phyloP scores from a whole-genome alignment of 1,139 yeast genomes.

The Petasospora rhodanensis region DNA sequence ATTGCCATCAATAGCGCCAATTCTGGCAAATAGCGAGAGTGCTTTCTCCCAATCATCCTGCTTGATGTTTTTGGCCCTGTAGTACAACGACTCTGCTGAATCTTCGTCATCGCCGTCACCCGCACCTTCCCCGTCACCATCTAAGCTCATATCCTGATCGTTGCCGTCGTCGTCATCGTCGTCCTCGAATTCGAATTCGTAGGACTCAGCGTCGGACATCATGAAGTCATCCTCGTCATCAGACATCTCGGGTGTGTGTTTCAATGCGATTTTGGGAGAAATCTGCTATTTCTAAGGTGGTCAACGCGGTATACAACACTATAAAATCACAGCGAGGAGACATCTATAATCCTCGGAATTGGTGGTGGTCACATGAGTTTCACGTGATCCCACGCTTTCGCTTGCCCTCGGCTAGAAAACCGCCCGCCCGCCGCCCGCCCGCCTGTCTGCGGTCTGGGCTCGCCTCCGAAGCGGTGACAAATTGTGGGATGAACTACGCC shows the following conservation, averaged over 20 bases:
- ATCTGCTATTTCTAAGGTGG: no score
- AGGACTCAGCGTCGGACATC: constrained; percentile 51
- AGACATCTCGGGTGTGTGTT: no score
- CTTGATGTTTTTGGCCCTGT: constrained; percentile 57
- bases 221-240: constrained; percentile 52
- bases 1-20: constrained; percentile 6
- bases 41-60: constrained; percentile 55
- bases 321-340: no score
- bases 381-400: no score
- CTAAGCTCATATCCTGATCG: constrained; percentile 2
- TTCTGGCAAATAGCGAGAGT: constrained; percentile 24
- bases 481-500: no score
- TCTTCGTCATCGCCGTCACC: constrained; percentile 10
- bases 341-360: no score
- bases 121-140: constrained; percentile 5
- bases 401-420: no score
- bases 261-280: no score
- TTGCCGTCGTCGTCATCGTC: constrained; percentile 26
- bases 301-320: no score
- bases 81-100: constrained; percentile 49
- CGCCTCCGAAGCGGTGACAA: constrained; percentile 1
- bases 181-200: constrained; percentile 63
- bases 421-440: no score
- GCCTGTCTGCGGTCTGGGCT: no score
- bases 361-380: no score